Conservation (phyloP, 352 stramenopile genomes). For the Pythium sp. region DNA sequence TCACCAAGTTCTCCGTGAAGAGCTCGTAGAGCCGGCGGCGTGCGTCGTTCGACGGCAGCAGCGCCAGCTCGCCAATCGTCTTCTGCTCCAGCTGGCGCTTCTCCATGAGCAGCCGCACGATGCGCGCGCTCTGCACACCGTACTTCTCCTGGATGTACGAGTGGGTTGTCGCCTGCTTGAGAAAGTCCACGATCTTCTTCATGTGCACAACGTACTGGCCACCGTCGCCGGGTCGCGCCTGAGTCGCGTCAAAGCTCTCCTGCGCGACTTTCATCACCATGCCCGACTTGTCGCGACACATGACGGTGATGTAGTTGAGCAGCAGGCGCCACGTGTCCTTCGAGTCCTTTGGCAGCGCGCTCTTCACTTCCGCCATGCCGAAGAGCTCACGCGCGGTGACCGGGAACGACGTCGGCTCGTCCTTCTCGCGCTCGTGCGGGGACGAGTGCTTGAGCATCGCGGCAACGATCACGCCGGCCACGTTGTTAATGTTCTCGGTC, state of each 20-base stretch:
- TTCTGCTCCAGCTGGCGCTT: conserved; percentile 87
- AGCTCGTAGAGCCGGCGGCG: conserved; percentile 82
- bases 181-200: conserved; percentile 83
- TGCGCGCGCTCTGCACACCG: conserved; percentile 75
- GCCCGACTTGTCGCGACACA: conserved; percentile 86
- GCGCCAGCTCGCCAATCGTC: conserved; percentile 77
- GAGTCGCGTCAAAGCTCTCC: conserved; percentile 64
- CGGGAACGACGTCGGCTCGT: conserved; percentile 73
- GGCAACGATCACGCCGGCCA: conserved; percentile 71
- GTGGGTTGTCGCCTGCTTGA: conserved; percentile 76
- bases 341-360: conserved; percentile 63
- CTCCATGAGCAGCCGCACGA: conserved; percentile 82
- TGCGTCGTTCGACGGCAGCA: conserved; percentile 80
- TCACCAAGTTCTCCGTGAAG: conserved; percentile 67
- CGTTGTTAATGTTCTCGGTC: conserved; percentile 83
- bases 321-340: conserved; percentile 83
- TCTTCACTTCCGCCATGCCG: conserved; percentile 61
- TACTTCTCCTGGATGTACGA: conserved; percentile 83
- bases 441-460: conserved; percentile 83
- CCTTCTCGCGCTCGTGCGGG: conserved; percentile 76
- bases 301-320: conserved; percentile 88
- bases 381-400: conserved; percentile 82
- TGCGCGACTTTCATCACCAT: conserved; percentile 84
- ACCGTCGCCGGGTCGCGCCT: conserved; percentile 61
- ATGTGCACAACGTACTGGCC: conserved; percentile 89